Percentiles rank a stretch among this genome's conserved stretches.
These are phyloP conservation scores for Erodium texanum DNA, from an alignment of 441 rosid genomes.

Conservation along the genomic window DNA sequence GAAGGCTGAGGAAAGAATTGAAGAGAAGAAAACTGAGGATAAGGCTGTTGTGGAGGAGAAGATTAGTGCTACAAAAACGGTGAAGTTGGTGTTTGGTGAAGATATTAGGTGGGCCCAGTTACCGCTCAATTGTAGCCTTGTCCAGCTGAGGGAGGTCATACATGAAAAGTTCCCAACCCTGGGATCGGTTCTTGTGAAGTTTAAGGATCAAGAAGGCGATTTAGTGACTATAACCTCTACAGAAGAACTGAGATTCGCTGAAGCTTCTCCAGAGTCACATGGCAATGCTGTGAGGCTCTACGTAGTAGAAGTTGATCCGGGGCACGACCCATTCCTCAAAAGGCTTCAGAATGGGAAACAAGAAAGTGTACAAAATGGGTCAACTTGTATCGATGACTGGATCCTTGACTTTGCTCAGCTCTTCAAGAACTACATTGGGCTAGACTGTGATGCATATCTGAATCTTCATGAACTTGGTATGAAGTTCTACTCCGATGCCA, in stretches of 20 bases:
- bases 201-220: slow-evolving; percentile 82
- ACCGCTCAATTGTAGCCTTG: slow-evolving; percentile 56
- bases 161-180: slow-evolving; percentile 63
- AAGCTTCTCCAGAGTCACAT: slow-evolving; percentile 44
- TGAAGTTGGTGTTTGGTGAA: slow-evolving; percentile 81
- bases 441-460: slow-evolving; percentile 84
- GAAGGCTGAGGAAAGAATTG: slow-evolving; percentile 18
- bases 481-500: slow-evolving; percentile 85
- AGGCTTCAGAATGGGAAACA: slow-evolving; percentile 29
- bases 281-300: slow-evolving; percentile 61
- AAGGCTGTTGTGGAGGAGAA: slow-evolving; percentile 37
- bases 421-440: slow-evolving; percentile 86
- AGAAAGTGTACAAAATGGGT: slow-evolving; percentile 28
- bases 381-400: slow-evolving; percentile 69
- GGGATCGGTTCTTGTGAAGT: slow-evolving; percentile 67
- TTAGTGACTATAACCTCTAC: slow-evolving; percentile 74
- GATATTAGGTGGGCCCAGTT: slow-evolving; percentile 88
- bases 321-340: slow-evolving; percentile 69
- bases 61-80: slow-evolving; percentile 32
- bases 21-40: slow-evolving; percentile 29
- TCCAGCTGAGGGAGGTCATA: slow-evolving; percentile 57
- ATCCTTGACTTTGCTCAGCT: slow-evolving; percentile 72
- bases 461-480: slow-evolving; percentile 91
- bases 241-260: slow-evolving; percentile 72
- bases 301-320: slow-evolving; percentile 53